Evolutionary conservation across 2,329 filamentous ascomycete genomes (phyloP).

Genomic region (Cladophialophora bantiana): DNA sequence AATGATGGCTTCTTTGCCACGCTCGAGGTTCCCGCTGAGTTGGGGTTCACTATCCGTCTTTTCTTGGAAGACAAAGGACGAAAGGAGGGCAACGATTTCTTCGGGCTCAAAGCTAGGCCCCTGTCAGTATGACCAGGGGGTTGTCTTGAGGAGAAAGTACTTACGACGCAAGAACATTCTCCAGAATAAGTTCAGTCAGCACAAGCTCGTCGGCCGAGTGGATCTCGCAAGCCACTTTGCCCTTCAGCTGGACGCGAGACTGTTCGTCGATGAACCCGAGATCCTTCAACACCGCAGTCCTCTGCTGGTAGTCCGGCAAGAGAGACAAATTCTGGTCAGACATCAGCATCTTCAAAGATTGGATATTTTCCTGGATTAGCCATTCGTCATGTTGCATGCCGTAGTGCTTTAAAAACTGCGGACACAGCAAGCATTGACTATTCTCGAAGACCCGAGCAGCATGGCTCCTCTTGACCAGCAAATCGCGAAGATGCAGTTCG

Average conservation of each 20-base stretch:
- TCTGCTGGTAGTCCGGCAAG: constrained; percentile 94
- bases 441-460: constrained; percentile 69
- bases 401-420: constrained; percentile 87
- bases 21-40: constrained; percentile 80
- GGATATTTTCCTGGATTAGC: constrained; percentile 93
- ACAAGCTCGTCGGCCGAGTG: constrained; percentile 97
- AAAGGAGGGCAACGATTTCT: constrained; percentile 93
- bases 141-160: constrained; percentile 63
- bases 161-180: constrained; percentile 94
- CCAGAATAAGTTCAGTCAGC: constrained; percentile 91
- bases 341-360: constrained; percentile 82
- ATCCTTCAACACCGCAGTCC: constrained; percentile 88
- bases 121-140: neutral
- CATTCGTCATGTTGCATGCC: constrained; percentile 97
- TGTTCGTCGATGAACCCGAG: constrained; percentile 89
- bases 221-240: constrained; percentile 97
- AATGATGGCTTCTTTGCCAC: constrained; percentile 83
- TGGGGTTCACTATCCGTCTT: constrained; percentile 85
- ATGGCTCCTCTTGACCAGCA: constrained; percentile 73
- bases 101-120: constrained; percentile 54
- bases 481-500: constrained; percentile 79
- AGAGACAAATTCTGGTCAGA: constrained; percentile 97
- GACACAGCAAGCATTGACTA: constrained; percentile 72
- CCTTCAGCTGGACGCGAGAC: constrained; percentile 90
- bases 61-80: constrained; percentile 96